These are phyloP conservation scores for Medicago lupulina DNA, from an alignment of 306 rosid species.

Conservation along the genomic window DNA sequence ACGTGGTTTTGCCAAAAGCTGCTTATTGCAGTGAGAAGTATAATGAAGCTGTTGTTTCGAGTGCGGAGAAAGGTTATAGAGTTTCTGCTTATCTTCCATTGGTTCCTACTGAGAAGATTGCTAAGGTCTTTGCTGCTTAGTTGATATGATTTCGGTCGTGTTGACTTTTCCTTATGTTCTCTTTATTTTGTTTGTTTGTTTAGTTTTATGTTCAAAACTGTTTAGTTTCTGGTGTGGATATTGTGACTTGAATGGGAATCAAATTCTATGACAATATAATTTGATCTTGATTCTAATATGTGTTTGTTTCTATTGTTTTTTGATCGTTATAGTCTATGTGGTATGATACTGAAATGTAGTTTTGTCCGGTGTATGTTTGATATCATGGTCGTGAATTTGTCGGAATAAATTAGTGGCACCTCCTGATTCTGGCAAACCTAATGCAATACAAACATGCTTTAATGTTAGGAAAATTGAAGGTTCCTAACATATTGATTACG, in stretches of 20 bases:
- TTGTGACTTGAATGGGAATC: background rate
- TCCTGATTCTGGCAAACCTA: too few relatives aligned
- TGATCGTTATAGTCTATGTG: background rate
- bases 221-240: constrained; percentile 2
- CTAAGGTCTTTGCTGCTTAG: constrained; percentile 39
- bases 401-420: too few relatives aligned
- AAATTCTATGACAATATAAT: background rate
- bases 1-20: constrained; percentile 46
- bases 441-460: too few relatives aligned
- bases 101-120: constrained; percentile 58
- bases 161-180: background rate
- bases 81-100: constrained; percentile 53
- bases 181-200: background rate
- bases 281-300: background rate
- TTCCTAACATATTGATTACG: too few relatives aligned
- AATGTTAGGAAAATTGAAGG: too few relatives aligned
- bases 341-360: background rate
- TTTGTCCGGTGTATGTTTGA: background rate
- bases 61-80: constrained; percentile 51
- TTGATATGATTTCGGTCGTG: background rate
- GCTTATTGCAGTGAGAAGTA: constrained; percentile 57
- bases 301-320: background rate
- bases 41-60: constrained; percentile 44
- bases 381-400: too few relatives aligned
- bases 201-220: background rate